These are phyloP conservation scores for Chrysanthemum lavandulifolium DNA, from an alignment of 129 eudicot genomes.

Conservation along the genomic window DNA sequence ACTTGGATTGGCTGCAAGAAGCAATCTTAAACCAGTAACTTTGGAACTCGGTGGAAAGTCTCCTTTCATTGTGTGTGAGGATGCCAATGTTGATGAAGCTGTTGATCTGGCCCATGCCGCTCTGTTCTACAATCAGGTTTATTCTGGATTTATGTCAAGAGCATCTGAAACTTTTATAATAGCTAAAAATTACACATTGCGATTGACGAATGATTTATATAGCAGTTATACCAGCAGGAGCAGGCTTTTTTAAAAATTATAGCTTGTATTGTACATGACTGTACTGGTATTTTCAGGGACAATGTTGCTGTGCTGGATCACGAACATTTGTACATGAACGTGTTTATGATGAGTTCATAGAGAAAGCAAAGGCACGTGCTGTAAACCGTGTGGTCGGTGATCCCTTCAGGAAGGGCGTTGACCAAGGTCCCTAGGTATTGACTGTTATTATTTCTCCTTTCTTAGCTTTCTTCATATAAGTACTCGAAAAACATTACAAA, in stretches of 20 bases:
- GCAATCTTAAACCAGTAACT: slow-evolving; percentile 82
- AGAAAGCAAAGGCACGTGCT: slow-evolving; percentile 50
- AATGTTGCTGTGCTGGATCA: slow-evolving; percentile 61
- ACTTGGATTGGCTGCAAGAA: slow-evolving; percentile 70
- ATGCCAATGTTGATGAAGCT: slow-evolving; percentile 55
- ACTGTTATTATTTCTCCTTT: not conserved
- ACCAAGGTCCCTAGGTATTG: slow-evolving; percentile 63
- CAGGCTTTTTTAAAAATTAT: too few relatives aligned
- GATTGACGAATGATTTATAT: not conserved
- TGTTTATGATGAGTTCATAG: slow-evolving; percentile 53
- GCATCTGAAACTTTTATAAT: not conserved
- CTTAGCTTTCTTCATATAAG: not conserved
- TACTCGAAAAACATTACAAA: not conserved
- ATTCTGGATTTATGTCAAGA: too few relatives aligned
- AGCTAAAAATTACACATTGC: not conserved
- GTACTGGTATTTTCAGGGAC: slow-evolving; percentile 41
- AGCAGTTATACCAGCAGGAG: too few relatives aligned
- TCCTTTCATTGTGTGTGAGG: slow-evolving; percentile 57
- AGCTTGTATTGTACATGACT: not conserved
- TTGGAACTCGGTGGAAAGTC: slow-evolving; percentile 72
- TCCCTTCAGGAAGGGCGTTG: slow-evolving; percentile 49
- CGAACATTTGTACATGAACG: slow-evolving; percentile 60
- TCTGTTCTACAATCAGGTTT: slow-evolving; percentile 53
- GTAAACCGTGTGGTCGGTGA: slow-evolving; percentile 49
- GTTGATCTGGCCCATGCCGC: slow-evolving; percentile 52